These are phyloP conservation scores for Alternaria brassicicola DNA, from an alignment of 2,329 filamentous ascomycete genomes.

Conservation along the genomic window DNA sequence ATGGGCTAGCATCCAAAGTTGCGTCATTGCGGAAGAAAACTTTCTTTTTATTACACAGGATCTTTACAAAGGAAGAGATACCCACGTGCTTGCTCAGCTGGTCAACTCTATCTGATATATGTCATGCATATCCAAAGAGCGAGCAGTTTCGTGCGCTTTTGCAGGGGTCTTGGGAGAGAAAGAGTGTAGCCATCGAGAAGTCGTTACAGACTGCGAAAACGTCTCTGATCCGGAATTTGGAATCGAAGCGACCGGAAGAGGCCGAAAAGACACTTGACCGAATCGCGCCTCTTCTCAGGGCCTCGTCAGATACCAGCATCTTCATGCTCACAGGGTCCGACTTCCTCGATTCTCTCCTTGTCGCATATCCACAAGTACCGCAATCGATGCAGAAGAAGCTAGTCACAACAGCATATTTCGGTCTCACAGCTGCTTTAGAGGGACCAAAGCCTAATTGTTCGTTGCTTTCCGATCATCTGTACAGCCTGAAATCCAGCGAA, in stretches of 20 bases:
- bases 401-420: constrained; percentile 75
- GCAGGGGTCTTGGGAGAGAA: constrained; percentile 59
- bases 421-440: constrained; percentile 72
- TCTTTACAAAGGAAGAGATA: constrained; percentile 58
- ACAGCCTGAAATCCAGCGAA: constrained; percentile 74
- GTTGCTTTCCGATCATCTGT: constrained; percentile 81
- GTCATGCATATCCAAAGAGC: constrained; percentile 70
- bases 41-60: constrained; percentile 68
- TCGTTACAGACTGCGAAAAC: constrained; percentile 67
- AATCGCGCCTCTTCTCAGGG: constrained; percentile 68
- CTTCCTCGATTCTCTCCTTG: constrained; percentile 77
- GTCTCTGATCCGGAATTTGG: constrained; percentile 66
- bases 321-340: constrained; percentile 85
- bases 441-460: constrained; percentile 72
- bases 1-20: constrained; percentile 47
- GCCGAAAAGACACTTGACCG: constrained; percentile 62
- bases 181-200: constrained; percentile 58
- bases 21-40: constrained; percentile 64
- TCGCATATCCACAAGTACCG: constrained; percentile 69
- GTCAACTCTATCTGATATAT: constrained; percentile 71
- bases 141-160: constrained; percentile 60
- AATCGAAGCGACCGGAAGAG: constrained; percentile 63
- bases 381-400: constrained; percentile 68
- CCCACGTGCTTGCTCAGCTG: constrained; percentile 63
- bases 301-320: constrained; percentile 61